Evolutionary conservation across 78 protist genomes (phyloP), one percentile per base, ranked within the genome.

Genomic region (Chrysochromulina parva): DNA sequence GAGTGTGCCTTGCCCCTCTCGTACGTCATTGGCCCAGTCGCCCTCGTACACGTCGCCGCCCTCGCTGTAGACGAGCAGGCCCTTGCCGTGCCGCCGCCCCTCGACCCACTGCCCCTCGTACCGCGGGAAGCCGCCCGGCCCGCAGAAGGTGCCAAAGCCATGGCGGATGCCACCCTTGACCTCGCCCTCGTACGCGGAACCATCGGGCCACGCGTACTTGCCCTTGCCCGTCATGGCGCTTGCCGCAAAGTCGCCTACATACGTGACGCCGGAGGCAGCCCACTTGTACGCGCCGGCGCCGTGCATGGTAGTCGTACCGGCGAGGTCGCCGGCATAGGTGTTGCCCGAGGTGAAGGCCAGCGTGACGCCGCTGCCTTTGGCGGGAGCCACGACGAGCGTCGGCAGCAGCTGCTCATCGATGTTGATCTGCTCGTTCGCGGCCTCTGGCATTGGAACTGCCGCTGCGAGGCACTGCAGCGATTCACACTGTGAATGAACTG

Each of bases 171-270:
- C 81, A n/a, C 11, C 81, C 5, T 3, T 7, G 52, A n/a, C 47
- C 20, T 85, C 57, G 53, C 88, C 88, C 73, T 59, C 74, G 88
- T 85, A 85, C 65, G 24, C 14, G 24, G 74, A 57, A 1, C 88
- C 88, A 53, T 85, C 88, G 48, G 73, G 66, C 65, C 71, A 85
- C 20, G 88, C 9, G 71, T 85, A 85, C 86, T 80, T 80, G 62
- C 86, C 86, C 17, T 7, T 3, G 57, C 86, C 86, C 6, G 50
- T 53, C 86, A 50, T 6, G 26, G 48, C 3, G 86, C 28, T 38
- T 11, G 48, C 48, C 78, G 16, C 14, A 6, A 24, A 69, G 24
- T 24, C 52, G 78, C 78, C 78, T 9, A 3, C 52, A 52, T 69
- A 69, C 24, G 69, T 62, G 69, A 62, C 69, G 69, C 69, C 28